Conservation (phyloP, 208 protist species). For the Trypanosoma lewisi region DNA sequence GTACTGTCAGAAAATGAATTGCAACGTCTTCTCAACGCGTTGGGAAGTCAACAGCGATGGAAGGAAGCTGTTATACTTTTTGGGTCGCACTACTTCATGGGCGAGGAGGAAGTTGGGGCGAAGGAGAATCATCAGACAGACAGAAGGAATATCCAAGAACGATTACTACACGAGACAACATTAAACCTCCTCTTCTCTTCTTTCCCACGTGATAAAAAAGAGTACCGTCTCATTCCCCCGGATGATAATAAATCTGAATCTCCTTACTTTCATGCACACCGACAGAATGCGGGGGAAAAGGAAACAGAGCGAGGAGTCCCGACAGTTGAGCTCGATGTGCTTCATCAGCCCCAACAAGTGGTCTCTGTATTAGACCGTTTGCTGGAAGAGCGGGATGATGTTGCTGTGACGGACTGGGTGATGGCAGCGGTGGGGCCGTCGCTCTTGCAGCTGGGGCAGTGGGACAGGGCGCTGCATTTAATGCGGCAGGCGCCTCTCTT, state of each 20-base stretch:
- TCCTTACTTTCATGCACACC: not conserved
- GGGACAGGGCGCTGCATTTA: constrained; percentile 53
- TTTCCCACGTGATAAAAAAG: constrained; percentile 28
- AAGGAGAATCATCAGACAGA: not conserved
- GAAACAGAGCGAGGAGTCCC: not conserved
- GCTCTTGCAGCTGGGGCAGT: constrained; percentile 63
- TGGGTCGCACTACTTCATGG: constrained; percentile 31
- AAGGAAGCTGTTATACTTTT: constrained; percentile 43
- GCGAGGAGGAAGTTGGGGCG: too few species aligned
- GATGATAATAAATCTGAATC: not conserved
- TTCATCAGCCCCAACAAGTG: constrained; percentile 37
- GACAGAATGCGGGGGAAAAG: not conserved
- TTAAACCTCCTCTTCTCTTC: constrained; percentile 68
- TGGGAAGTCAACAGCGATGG: constrained; percentile 38
- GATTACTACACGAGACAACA: constrained; percentile 33
- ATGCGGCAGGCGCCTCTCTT: constrained; percentile 49
- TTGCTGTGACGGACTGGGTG: constrained; percentile 61
- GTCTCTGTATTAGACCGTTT: constrained; percentile 60
- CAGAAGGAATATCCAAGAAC: not conserved
- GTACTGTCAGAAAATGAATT: constrained; percentile 41
- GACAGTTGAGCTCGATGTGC: constrained; percentile 8
- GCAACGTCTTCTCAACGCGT: constrained; percentile 51
- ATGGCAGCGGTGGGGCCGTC: constrained; percentile 51
- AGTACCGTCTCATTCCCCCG: not conserved
- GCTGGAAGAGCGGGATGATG: constrained; percentile 65